Percentiles rank a stretch among this genome's conserved stretches.
phyloP scores from a whole-genome alignment of 2,329 filamentous ascomycete species.

The Fusarium neocosmosporiellum region DNA sequence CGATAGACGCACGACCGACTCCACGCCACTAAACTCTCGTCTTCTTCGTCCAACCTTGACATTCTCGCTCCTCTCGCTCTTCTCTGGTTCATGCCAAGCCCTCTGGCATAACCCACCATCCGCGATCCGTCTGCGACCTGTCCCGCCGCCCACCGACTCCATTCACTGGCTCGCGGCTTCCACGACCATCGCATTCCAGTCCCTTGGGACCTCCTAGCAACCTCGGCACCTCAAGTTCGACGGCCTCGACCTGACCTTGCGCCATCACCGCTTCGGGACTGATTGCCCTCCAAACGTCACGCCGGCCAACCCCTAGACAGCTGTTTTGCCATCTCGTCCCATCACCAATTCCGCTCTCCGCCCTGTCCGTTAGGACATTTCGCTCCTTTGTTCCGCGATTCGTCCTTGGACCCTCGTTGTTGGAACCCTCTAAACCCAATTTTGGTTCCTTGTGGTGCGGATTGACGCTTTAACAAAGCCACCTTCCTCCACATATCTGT shows the following conservation, averaged over 20 bases:
- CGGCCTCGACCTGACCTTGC: slow-evolving; percentile 26
- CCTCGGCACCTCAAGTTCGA: slow-evolving; percentile 26
- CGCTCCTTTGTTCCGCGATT: slow-evolving; percentile 18
- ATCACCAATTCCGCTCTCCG: slow-evolving; percentile 29
- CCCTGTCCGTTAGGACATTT: slow-evolving; percentile 16
- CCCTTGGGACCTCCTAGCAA: slow-evolving; percentile 25
- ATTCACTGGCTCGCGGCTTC: slow-evolving; percentile 35
- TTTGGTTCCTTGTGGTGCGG: slow-evolving; percentile 11
- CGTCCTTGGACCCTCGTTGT: slow-evolving; percentile 20
- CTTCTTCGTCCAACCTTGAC: slow-evolving; percentile 18
- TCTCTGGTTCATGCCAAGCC: slow-evolving; percentile 31
- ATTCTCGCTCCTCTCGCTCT: slow-evolving; percentile 1
- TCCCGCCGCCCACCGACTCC: slow-evolving; percentile 21
- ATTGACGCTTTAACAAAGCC: slow-evolving; percentile 33
- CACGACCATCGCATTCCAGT: slow-evolving; percentile 43
- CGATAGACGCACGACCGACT: slow-evolving; percentile 38
- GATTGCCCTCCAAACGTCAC: slow-evolving; percentile 30
- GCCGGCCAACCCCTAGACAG: slow-evolving; percentile 22
- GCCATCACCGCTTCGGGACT: slow-evolving; percentile 39
- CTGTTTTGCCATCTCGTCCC: slow-evolving; percentile 14
- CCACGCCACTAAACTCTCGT: slow-evolving; percentile 41
- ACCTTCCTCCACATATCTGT: slow-evolving; percentile 25
- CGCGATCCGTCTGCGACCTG: slow-evolving; percentile 29
- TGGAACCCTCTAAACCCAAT: slow-evolving; percentile 22
- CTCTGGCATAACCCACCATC: slow-evolving; percentile 31